Evolutionary conservation across 495 filamentous ascomycete genomes (phyloP), one percentile per base, ranked within the genome.

Genomic region (Aspergillus bertholletiae): DNA sequence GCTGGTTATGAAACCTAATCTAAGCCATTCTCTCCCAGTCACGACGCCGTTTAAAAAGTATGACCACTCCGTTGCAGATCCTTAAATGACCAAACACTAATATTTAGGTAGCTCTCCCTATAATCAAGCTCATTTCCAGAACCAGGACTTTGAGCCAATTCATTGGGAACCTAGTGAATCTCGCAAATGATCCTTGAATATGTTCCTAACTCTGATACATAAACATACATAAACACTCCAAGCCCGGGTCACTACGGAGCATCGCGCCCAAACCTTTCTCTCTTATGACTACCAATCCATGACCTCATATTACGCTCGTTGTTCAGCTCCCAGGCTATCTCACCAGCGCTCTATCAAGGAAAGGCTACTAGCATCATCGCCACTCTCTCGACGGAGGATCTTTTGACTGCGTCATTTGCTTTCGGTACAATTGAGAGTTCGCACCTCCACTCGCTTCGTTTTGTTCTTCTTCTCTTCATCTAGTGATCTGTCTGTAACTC

Each of bases 101-200:
- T 39, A 81, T 56, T 75, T 76, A 54, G 27, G 13, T 53, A 86
- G 82, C 58, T 79, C 75, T 22, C 86, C 89, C 22, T 92, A 88
- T 70, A 92, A 92, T 60, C 84, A 84, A 46, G 88, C 88, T 2
- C 90, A 95, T 70, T 93, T 88, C 70, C 85, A 87, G 57, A 93
- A 92, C 62, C 78, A 85, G 50, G 86, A 93, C 60, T 95, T 95
- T 59, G 89, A 92, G 59, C 90, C 90, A 7, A 78, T 78, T 21
- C 74, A 76, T 53, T 78, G 67, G 64, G 72, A 69, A 49, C 74
- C 74, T 13, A 63, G 60, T 51, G 72, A 76, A 18, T 68, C 62
- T 41, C 64, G 67, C 37, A 66, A 67, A 66, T 65, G 57, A 57
- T 12, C 6, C n/a, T 20, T 12, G 6, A 37, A 5, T 37, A n/a